These are phyloP conservation scores for Fusarium floridanum DNA, from an alignment of 2,329 filamentous ascomycete genomes.

Conservation along the genomic window DNA sequence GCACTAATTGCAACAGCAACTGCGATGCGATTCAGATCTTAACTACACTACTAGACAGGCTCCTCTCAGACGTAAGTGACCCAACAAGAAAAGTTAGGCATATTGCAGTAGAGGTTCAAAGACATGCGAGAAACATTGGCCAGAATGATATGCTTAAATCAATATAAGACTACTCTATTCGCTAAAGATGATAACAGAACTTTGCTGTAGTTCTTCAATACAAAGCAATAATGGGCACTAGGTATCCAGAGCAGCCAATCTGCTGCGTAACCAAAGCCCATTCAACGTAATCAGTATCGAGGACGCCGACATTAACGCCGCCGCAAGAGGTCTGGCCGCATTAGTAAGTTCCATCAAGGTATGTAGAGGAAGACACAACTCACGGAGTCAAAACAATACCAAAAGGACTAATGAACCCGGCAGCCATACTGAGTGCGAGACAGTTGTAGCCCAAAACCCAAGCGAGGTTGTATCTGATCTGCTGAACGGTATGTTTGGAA, in stretches of 20 bases:
- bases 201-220: not conserved
- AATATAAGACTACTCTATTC: too few species aligned
- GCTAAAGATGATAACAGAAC: too few species aligned
- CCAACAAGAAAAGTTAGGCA: not conserved
- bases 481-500: not conserved
- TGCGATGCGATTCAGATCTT: too few species aligned
- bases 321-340: not conserved
- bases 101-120: not conserved
- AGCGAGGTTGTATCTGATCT: constrained; percentile 7
- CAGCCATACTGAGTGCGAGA: constrained; percentile 5
- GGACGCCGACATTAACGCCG: not conserved
- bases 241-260: not conserved
- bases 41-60: too few species aligned
- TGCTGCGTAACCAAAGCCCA: constrained; percentile 5
- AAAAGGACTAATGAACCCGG: constrained; percentile 3
- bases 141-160: too few species aligned
- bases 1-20: too few species aligned
- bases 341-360: not conserved
- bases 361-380: not conserved
- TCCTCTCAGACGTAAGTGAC: too few species aligned
- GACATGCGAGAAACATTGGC: not conserved
- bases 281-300: constrained; percentile 5
- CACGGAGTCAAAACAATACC: constrained; percentile 6
- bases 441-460: constrained; percentile 13
- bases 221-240: not conserved